Conservation (phyloP, 1,284 basidiomycete species). For the Boletus smithii region DNA sequence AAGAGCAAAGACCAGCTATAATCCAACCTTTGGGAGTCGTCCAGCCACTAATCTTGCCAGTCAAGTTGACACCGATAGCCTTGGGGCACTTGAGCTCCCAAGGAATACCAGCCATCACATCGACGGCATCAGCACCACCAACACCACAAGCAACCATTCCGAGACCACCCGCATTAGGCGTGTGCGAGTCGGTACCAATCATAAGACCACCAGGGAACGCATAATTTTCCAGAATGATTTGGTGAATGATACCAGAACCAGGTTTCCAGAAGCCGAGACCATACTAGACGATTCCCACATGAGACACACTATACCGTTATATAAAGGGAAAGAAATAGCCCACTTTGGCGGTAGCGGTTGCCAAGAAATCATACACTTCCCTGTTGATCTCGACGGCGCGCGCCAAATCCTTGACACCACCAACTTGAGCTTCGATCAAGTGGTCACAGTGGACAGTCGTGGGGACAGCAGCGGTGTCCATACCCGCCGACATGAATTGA, state of each 20-base stretch:
- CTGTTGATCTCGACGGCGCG: constrained; percentile 94
- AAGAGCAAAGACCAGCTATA: background rate
- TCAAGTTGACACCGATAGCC: constrained; percentile 96
- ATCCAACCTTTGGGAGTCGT: constrained; percentile 87
- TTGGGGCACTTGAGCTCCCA: constrained; percentile 99
- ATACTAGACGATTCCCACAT: constrained; percentile 50
- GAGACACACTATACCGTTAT: background rate
- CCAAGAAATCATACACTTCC: constrained; percentile 99
- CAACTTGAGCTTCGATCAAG: constrained; percentile 96
- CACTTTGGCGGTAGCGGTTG: constrained; percentile 92
- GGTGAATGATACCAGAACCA: constrained; percentile 97
- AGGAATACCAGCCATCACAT: constrained; percentile 96
- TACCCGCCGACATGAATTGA: constrained; percentile 99
- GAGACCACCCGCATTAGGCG: constrained; percentile 99
- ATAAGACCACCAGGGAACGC: constrained; percentile 98
- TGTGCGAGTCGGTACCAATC: constrained; percentile 99
- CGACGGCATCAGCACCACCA: constrained; percentile 98
- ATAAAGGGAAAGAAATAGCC: constrained; percentile 16
- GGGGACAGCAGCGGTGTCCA: constrained; percentile 95
- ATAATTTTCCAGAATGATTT: constrained; percentile 98
- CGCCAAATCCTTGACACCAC: constrained; percentile 90
- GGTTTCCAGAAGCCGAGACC: constrained; percentile 99
- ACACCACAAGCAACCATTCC: constrained; percentile 99
- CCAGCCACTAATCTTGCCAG: constrained; percentile 95
- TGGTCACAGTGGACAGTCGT: constrained; percentile 99